Conservation (phyloP, 2,329 filamentous ascomycete species). For the Aspergillus brunneoviolaceus region DNA sequence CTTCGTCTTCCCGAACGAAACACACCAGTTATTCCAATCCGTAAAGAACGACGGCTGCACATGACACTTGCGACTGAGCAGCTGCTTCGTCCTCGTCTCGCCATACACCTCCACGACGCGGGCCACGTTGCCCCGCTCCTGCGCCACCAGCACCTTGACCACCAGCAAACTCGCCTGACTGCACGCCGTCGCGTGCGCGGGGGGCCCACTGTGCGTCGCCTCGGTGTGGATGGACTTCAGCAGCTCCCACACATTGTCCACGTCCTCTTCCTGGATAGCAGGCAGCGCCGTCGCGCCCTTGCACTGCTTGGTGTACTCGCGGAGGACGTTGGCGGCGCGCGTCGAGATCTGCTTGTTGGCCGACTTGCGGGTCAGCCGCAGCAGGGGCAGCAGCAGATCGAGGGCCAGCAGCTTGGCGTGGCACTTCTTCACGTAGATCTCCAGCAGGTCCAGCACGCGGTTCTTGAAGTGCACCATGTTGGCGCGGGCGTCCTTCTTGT, state of each 20-base stretch:
- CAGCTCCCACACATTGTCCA: constrained; percentile 53
- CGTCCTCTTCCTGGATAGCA: constrained; percentile 35
- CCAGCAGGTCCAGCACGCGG: constrained; percentile 82
- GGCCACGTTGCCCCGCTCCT: constrained; percentile 53
- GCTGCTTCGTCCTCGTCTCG: constrained; percentile 60
- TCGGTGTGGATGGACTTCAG: constrained; percentile 68
- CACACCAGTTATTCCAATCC: constrained; percentile 74
- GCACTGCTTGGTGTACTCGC: constrained; percentile 67
- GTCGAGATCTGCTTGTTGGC: constrained; percentile 71
- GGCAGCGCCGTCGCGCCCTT: constrained; percentile 47
- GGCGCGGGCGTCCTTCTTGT: constrained; percentile 83
- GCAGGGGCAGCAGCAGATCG: constrained; percentile 69
- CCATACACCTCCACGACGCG: constrained; percentile 65
- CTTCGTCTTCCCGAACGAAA: constrained; percentile 45
- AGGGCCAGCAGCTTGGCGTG: constrained; percentile 67
- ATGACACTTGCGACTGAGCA: constrained; percentile 56
- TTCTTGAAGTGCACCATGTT: constrained; percentile 94
- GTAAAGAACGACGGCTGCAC: constrained; percentile 66
- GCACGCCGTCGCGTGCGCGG: constrained; percentile 70
- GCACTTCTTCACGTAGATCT: constrained; percentile 80
- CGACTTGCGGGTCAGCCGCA: constrained; percentile 75
- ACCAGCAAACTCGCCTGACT: constrained; percentile 57
- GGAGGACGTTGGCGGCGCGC: constrained; percentile 71
- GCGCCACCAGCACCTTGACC: constrained; percentile 44
- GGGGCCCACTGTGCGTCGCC: constrained; percentile 56